Conservation (phyloP, 1,284 basidiomycete species). For the Sphagnurus paluster region DNA sequence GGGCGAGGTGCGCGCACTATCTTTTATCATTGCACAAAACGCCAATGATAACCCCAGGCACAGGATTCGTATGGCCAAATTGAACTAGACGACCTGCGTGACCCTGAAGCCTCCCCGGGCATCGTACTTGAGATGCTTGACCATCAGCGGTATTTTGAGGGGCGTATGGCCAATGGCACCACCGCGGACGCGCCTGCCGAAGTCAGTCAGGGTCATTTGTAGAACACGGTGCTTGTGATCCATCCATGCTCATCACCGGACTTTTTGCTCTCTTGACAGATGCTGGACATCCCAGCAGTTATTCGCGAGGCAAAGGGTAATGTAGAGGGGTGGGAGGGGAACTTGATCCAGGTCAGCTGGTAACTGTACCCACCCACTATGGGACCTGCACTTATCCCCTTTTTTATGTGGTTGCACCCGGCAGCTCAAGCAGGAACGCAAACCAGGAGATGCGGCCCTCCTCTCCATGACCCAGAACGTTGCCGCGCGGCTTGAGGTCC, state of each 20-base stretch:
- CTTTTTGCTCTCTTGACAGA: slow-evolving; percentile 23
- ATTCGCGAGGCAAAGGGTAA: slow-evolving; percentile 47
- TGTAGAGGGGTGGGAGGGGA: slow-evolving; percentile 57
- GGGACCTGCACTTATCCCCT: background rate
- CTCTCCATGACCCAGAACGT: slow-evolving; percentile 80
- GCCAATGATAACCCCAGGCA: slow-evolving; percentile 7
- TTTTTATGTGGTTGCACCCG: too few species aligned
- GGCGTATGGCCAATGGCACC: slow-evolving; percentile 42
- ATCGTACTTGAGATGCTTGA: slow-evolving; percentile 86
- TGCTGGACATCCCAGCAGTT: slow-evolving; percentile 43
- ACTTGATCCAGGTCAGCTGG: slow-evolving; percentile 53
- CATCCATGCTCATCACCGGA: background rate
- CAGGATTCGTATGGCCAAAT: slow-evolving; percentile 69
- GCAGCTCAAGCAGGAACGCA: slow-evolving; percentile 65
- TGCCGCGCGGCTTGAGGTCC: slow-evolving; percentile 61
- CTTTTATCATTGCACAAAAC: background rate
- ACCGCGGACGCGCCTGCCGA: slow-evolving; percentile 29
- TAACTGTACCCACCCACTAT: background rate
- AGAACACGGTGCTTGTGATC: too few species aligned
- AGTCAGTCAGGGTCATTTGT: slow-evolving; percentile 37
- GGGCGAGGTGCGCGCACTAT: slow-evolving; percentile 29
- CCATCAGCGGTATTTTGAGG: slow-evolving; percentile 75
- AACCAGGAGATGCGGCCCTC: slow-evolving; percentile 65
- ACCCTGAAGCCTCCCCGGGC: slow-evolving; percentile 60
- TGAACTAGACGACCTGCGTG: slow-evolving; percentile 85